Evolutionary conservation across 495 filamentous ascomycete species (phyloP).

Genomic region (Astrothelium subdiscretum): DNA sequence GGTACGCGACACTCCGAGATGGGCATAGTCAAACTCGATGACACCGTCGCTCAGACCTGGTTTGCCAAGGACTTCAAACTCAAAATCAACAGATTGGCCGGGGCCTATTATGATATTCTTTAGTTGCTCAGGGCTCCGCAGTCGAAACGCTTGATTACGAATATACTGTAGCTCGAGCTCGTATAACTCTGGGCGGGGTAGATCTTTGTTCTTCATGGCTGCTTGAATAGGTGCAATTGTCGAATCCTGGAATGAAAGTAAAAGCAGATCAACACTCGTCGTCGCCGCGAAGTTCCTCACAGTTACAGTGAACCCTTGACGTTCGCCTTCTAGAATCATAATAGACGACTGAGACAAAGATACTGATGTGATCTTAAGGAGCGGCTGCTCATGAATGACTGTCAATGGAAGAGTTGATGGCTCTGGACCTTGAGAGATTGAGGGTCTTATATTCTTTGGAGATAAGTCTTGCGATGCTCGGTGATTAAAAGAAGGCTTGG

Average conservation of each 20-base stretch:
- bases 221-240: conserved; percentile 64
- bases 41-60: conserved; percentile 70
- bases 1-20: conserved; percentile 49
- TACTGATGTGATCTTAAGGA: conserved; percentile 59
- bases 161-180: conserved; percentile 65
- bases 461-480: conserved; percentile 13
- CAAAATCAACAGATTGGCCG: conserved; percentile 56
- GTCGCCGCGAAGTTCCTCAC: conserved; percentile 60
- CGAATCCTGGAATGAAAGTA: conserved; percentile 84
- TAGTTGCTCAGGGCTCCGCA: conserved; percentile 31
- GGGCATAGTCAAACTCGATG: conserved; percentile 75
- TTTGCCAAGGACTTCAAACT: conserved; percentile 75
- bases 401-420: conserved; percentile 39
- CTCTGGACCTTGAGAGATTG: conserved; percentile 1
- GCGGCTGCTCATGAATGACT: conserved; percentile 67
- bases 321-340: conserved; percentile 86
- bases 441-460: not conserved
- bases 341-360: conserved; percentile 75
- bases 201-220: conserved; percentile 61
- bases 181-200: conserved; percentile 65
- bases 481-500: conserved; percentile 41
- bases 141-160: conserved; percentile 61
- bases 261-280: conserved; percentile 65
- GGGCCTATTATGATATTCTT: conserved; percentile 27
- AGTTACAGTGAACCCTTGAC: conserved; percentile 62